Evolutionary conservation across 2,329 filamentous ascomycete species (phyloP).

Genomic region (Penicillium sp.): DNA sequence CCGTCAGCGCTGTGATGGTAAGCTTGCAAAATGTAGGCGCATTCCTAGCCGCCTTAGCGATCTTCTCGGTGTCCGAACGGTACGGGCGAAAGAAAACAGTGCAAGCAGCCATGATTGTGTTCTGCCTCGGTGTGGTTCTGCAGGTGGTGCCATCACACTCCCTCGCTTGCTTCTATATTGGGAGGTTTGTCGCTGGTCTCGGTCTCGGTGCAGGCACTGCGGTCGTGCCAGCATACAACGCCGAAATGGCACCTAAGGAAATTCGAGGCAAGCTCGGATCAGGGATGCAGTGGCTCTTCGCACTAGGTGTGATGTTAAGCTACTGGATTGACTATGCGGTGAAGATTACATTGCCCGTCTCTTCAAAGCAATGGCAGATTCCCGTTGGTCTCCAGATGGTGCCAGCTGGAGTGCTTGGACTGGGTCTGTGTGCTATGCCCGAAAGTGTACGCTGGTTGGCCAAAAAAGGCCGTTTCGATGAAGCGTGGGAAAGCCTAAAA

Average conservation of each 20-base stretch:
- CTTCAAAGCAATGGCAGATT: conserved; percentile 45
- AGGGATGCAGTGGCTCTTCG: conserved; percentile 32
- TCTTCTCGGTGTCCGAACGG: conserved; percentile 40
- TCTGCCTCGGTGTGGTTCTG: conserved; percentile 34
- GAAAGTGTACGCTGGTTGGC: conserved; percentile 45
- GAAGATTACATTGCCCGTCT: conserved; percentile 30
- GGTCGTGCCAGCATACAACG: conserved; percentile 36
- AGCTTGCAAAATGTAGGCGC: conserved; percentile 45
- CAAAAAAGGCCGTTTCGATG: conserved; percentile 41
- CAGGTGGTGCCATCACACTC: conserved; percentile 43
- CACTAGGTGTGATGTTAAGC: conserved; percentile 30
- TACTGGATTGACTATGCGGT: conserved; percentile 46
- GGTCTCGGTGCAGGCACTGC: conserved; percentile 41
- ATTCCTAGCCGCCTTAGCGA: conserved; percentile 45
- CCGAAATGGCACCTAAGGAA: conserved; percentile 38
- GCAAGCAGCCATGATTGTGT: conserved; percentile 37
- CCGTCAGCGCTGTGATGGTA: conserved; percentile 41
- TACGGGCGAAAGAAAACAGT: conserved; percentile 42
- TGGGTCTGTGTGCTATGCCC: conserved; percentile 43
- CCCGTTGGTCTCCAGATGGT: conserved; percentile 43
- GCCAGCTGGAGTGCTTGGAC: conserved; percentile 39
- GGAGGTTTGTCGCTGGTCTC: conserved; percentile 40
- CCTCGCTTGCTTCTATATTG: conserved; percentile 40
- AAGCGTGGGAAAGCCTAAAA: conserved; percentile 41
- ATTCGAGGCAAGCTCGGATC: conserved; percentile 36